phyloP scores from a whole-genome alignment of 331 rosid genomes.

The Spiraea crenata region DNA sequence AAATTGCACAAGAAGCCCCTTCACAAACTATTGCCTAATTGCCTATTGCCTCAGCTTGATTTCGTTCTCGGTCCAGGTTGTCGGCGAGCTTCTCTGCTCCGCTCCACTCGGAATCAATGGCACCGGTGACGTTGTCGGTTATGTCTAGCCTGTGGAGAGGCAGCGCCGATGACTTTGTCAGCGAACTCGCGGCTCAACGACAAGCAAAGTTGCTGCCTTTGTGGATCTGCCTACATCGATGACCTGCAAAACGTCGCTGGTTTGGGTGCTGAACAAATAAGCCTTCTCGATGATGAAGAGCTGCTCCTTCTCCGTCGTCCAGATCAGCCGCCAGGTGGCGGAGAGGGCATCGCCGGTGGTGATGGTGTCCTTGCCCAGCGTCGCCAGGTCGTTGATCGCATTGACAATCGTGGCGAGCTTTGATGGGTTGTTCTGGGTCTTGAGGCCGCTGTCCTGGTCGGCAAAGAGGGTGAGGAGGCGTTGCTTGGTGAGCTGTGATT shows the following conservation, averaged over 20 bases:
- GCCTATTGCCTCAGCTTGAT: too few relatives aligned
- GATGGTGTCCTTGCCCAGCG: conserved; percentile 36
- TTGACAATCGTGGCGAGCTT: conserved; percentile 49
- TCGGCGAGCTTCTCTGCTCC: too few relatives aligned
- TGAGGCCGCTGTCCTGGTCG: conserved; percentile 80
- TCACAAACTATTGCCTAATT: too few relatives aligned
- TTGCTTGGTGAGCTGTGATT: conserved; percentile 51
- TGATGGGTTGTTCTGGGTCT: conserved; percentile 49
- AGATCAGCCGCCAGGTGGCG: conserved; percentile 81
- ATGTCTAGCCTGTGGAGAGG: too few relatives aligned
- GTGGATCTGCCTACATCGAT: conserved; percentile 67
- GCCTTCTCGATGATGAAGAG: conserved; percentile 83
- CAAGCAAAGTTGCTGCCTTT: too few relatives aligned
- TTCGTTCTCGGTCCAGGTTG: too few relatives aligned
- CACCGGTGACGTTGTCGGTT: too few relatives aligned
- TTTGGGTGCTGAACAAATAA: conserved; percentile 58
- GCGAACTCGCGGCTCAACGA: too few relatives aligned
- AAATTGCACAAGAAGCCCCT: too few relatives aligned
- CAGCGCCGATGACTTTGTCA: too few relatives aligned
- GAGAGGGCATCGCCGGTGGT: conserved; percentile 68
- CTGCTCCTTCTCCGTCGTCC: conserved; percentile 98
- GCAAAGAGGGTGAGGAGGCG: conserved; percentile 65
- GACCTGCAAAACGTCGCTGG: conserved; percentile 90
- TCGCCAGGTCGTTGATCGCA: conserved; percentile 58
- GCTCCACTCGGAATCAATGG: too few relatives aligned